Evolutionary conservation across 305 asterid species (phyloP), one percentile per base, ranked within the genome.

Genomic region (Striga hermonthica): DNA sequence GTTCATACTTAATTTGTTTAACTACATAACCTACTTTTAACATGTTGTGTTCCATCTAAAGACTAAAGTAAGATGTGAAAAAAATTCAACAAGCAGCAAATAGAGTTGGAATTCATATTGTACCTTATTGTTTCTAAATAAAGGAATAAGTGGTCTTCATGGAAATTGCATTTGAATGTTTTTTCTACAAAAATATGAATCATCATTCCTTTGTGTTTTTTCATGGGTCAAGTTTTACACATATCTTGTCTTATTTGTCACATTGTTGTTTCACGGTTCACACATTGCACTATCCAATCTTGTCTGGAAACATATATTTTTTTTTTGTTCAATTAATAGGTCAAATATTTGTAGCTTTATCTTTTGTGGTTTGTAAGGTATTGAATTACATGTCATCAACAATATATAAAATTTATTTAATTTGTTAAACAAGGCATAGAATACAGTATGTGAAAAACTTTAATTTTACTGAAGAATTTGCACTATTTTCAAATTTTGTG

Each of bases 221-320:
- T 41, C 9, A 57, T 64, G 49, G 43, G 16, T 75, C 64, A 56
- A 65, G 66, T 3, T 66, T 76, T 74, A 60, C 58, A 67, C 58
- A 67, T 56, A 52, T 62, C 58, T 71, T 68, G 52, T 47, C 65
- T 71, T 7, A 63, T 56, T 66, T 63, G 63, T 67, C 58, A 35
- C 37, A 34, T 60, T 55, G 2, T 22, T 22, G 31, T 22, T 22
- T 22, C 31, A 22, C 31, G 2, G 31, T 22, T 22, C 2, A 22
- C 31, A 22, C 31, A 22, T 57, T 49, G 57, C 60, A 43, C 14
- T 60, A 1, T 54, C 36, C 8, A 37, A 43, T n/a, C 22, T 1
- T 62, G 7, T 40, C 62, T 39, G 13, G 3, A 49, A 40, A 47
- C 53, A 47, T 6, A 9, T 15, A 0, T 9, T 45, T 47, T 8